phyloP scores from a whole-genome alignment of 2,329 filamentous ascomycete species.

The Pyrenophora seminiperda region DNA sequence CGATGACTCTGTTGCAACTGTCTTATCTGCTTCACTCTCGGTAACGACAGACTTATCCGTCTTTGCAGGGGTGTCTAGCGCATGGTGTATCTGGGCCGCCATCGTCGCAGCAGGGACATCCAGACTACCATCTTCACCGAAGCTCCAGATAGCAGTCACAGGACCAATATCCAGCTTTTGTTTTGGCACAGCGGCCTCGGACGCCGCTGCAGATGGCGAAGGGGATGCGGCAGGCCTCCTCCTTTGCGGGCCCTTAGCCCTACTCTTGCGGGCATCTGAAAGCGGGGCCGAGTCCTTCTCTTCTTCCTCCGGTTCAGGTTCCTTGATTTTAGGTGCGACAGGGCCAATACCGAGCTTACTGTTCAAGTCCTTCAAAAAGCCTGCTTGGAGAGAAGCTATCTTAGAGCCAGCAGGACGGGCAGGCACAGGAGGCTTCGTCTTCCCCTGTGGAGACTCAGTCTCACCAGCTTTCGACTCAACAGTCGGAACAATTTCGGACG shows the following conservation, averaged over 20 bases:
- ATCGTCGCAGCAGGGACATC: constrained; percentile 42
- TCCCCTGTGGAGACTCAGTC: constrained; percentile 55
- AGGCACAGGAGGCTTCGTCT: constrained; percentile 83
- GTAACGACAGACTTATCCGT: constrained; percentile 8
- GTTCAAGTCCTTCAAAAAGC: constrained; percentile 92
- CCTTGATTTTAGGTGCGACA: constrained; percentile 73
- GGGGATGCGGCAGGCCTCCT: constrained; percentile 69
- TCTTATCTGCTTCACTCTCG: constrained; percentile 13
- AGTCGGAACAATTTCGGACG: constrained; percentile 46
- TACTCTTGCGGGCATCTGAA: constrained; percentile 84
- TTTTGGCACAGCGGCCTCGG: constrained; percentile 44
- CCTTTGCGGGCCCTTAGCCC: constrained; percentile 84
- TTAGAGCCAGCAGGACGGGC: constrained; percentile 79
- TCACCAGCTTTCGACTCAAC: constrained; percentile 32
- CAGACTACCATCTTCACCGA: constrained; percentile 41
- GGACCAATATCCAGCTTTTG: constrained; percentile 34
- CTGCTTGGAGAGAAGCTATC: constrained; percentile 87
- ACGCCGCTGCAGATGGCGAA: constrained; percentile 59
- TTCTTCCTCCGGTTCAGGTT: constrained; percentile 63
- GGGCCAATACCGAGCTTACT: constrained; percentile 86
- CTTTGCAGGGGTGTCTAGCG: constrained; percentile 18
- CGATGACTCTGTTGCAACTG: constrained; percentile 7
- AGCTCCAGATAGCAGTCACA: constrained; percentile 43
- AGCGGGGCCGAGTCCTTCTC: constrained; percentile 75
- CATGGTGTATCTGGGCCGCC: constrained; percentile 33